A percentile compares a stretch with the other conserved stretches of the same genome.
Evolutionary conservation across 805 yeast species (phyloP).

Genomic region (Metschnikowia santaceciliae): DNA sequence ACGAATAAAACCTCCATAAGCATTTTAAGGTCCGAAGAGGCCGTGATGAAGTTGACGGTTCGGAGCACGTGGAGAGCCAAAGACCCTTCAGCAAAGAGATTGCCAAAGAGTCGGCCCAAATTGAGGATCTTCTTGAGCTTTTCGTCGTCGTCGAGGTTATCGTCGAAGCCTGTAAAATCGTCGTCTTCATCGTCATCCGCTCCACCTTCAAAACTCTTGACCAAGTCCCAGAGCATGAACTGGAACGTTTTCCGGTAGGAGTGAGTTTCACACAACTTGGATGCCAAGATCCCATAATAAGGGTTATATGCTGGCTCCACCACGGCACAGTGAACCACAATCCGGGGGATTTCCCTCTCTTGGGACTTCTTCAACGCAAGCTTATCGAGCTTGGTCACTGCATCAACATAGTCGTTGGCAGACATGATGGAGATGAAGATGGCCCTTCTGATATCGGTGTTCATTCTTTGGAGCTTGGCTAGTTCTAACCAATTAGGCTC

Average conservation of each 20-base stretch:
- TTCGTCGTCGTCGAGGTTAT: constrained; percentile 46
- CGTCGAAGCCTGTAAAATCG: constrained; percentile 34
- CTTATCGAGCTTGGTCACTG: constrained; percentile 77
- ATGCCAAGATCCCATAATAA: constrained; percentile 77
- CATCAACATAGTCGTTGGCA: constrained; percentile 87
- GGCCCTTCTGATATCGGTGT: constrained; percentile 92
- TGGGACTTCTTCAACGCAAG: constrained; percentile 74
- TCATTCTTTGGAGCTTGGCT: constrained; percentile 86
- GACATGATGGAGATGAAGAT: constrained; percentile 94
- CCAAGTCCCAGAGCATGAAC: constrained; percentile 82
- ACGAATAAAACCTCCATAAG: constrained; percentile 74
- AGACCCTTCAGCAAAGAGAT: constrained; percentile 65
- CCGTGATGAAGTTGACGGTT: constrained; percentile 68
- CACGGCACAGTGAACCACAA: constrained; percentile 79
- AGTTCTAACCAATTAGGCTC: constrained; percentile 87
- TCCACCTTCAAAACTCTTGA: constrained; percentile 59
- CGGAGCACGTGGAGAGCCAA: constrained; percentile 71
- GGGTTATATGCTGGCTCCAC: constrained; percentile 86
- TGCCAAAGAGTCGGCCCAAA: constrained; percentile 78
- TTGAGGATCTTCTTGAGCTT: constrained; percentile 61
- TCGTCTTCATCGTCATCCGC: constrained; percentile 43
- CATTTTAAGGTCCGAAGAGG: constrained; percentile 57
- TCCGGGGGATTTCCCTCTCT: constrained; percentile 81
- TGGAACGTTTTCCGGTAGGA: constrained; percentile 79
- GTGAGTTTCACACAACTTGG: constrained; percentile 71